A percentile compares a stretch with the other conserved stretches of the same genome.
phyloP scores from a whole-genome alignment of 2,329 filamentous ascomycete species.

The Penicillium sp. region DNA sequence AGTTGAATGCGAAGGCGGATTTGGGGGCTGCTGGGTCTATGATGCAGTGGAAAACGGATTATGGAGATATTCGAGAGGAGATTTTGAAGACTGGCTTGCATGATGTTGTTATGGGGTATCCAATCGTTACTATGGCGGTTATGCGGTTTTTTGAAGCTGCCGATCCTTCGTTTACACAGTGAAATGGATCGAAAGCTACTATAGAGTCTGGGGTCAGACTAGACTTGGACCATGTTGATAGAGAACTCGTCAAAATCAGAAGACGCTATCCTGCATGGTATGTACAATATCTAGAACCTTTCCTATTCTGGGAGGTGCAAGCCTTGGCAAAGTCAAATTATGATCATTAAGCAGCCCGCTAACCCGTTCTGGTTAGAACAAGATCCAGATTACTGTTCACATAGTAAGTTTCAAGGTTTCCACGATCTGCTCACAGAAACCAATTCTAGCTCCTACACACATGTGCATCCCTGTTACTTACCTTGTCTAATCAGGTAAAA shows the following conservation, averaged over 20 bases:
- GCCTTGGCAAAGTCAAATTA: neutral
- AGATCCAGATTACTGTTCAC: neutral
- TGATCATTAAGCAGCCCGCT: neutral
- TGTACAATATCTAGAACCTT: neutral
- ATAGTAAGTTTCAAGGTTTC: neutral
- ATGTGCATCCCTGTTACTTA: neutral
- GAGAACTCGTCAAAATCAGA: neutral
- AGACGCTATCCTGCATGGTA: too few relatives aligned
- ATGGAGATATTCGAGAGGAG: conserved; percentile 55
- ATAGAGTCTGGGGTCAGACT: too few relatives aligned
- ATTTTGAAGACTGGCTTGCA: conserved; percentile 59
- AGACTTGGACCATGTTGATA: too few relatives aligned
- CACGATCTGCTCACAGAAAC: too few relatives aligned
- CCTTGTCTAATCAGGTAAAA: neutral
- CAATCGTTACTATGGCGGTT: conserved; percentile 54
- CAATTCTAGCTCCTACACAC: neutral
- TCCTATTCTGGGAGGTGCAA: conserved; percentile 1
- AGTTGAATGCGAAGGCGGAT: conserved; percentile 38
- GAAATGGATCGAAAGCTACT: neutral
- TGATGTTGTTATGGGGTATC: conserved; percentile 60
- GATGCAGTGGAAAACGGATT: conserved; percentile 48
- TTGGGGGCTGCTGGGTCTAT: conserved; percentile 53
- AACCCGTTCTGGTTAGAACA: neutral
- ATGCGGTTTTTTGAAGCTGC: conserved; percentile 46
- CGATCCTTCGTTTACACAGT: conserved; percentile 12